Conservation (phyloP, 805 yeast species). For the Debaryomyces tyrocola region DNA sequence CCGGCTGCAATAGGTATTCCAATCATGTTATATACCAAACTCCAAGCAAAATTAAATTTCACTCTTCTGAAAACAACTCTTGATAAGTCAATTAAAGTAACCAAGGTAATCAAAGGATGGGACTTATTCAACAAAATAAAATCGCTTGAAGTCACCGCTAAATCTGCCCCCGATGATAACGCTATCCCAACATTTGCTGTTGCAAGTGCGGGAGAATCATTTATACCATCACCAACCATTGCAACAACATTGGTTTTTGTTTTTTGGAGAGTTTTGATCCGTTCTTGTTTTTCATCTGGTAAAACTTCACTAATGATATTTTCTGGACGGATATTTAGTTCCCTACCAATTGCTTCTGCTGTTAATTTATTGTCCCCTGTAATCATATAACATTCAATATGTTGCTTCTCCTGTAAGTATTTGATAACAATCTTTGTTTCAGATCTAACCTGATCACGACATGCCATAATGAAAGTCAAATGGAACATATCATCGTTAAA, state of each 20-base stretch:
- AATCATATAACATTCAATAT: constrained; percentile 69
- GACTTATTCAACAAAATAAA: constrained; percentile 62
- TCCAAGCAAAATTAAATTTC: constrained; percentile 60
- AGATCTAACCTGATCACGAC: constrained; percentile 58
- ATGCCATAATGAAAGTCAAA: constrained; percentile 51
- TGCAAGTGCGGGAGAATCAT: constrained; percentile 82
- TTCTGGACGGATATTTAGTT: constrained; percentile 51
- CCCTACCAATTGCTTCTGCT: constrained; percentile 64
- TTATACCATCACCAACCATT: constrained; percentile 98
- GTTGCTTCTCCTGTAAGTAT: constrained; percentile 33
- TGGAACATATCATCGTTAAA: constrained; percentile 31
- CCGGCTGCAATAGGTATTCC: constrained; percentile 71
- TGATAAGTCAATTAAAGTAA: constrained; percentile 55
- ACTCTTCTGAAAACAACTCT: constrained; percentile 52
- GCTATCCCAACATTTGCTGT: constrained; percentile 79
- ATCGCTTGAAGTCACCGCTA: constrained; percentile 73
- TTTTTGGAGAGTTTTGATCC: constrained; percentile 54
- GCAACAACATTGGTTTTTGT: constrained; percentile 46
- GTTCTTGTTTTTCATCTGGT: constrained; percentile 70
- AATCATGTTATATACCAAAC: constrained; percentile 53
- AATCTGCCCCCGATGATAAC: constrained; percentile 71
- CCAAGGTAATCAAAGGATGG: constrained; percentile 50
- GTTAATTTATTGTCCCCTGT: constrained; percentile 72
- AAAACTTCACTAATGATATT: constrained; percentile 68
- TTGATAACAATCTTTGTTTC: constrained; percentile 56